phyloP scores from a whole-genome alignment of 2,329 filamentous ascomycete species.

The Canariomyces notabilis region DNA sequence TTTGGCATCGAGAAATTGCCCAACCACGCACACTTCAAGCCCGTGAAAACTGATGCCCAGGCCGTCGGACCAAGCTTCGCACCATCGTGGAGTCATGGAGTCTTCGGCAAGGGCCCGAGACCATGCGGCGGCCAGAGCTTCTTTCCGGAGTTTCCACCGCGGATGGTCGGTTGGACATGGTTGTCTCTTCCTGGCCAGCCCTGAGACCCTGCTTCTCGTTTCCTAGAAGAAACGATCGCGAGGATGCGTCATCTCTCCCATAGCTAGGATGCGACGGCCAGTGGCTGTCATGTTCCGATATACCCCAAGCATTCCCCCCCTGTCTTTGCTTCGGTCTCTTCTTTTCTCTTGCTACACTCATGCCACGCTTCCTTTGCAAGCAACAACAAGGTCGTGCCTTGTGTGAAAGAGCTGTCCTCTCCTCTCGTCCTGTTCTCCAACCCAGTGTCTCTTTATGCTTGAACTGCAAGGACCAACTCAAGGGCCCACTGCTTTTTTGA shows the following conservation, averaged over 20 bases:
- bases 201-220: slow-evolving; percentile 15
- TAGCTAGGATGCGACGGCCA: slow-evolving; percentile 1
- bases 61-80: slow-evolving; percentile 1
- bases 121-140: slow-evolving; percentile 14
- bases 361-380: slow-evolving; percentile 1
- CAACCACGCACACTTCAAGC: background rate
- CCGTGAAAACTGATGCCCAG: background rate
- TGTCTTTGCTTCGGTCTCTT: background rate
- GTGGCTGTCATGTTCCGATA: slow-evolving; percentile 8
- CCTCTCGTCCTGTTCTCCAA: background rate
- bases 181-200: slow-evolving; percentile 12
- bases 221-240: slow-evolving; percentile 7
- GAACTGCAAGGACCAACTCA: slow-evolving; percentile 2
- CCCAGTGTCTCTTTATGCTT: slow-evolving; percentile 7
- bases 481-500: background rate
- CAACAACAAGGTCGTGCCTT: slow-evolving; percentile 12
- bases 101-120: slow-evolving; percentile 10
- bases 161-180: slow-evolving; percentile 15
- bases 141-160: slow-evolving; percentile 4
- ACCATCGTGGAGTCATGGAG: background rate
- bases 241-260: slow-evolving; percentile 11
- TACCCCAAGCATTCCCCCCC: slow-evolving; percentile 13
- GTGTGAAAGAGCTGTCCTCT: background rate
- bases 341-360: slow-evolving; percentile 4
- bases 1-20: background rate